Evolutionary conservation across 768 basidiomycete genomes (phyloP).

Genomic region (Phaffia australis): DNA sequence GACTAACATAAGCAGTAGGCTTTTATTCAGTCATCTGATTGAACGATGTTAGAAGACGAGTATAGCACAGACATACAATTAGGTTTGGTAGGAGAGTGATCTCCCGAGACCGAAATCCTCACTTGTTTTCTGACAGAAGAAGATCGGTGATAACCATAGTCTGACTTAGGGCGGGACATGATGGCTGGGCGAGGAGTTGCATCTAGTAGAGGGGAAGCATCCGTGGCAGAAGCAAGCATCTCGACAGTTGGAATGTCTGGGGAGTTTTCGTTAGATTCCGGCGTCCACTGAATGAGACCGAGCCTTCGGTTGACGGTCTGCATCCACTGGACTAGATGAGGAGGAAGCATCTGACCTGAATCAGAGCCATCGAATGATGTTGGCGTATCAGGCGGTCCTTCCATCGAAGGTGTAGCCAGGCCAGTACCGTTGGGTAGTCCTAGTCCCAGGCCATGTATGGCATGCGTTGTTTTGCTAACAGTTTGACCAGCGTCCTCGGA

Average conservation of each 20-base stretch:
- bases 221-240: background rate
- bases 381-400: no score
- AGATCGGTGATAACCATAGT: background rate
- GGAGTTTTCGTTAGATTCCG: no score
- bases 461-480: background rate
- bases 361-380: no score
- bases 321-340: no score
- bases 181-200: background rate
- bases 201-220: background rate
- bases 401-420: no score
- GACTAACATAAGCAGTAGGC: conserved; percentile 3
- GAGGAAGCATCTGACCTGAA: no score
- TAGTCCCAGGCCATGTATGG: background rate
- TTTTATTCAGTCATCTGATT: background rate
- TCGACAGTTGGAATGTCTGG: background rate
- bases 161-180: background rate
- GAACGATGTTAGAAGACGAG: background rate
- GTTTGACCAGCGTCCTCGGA: no score
- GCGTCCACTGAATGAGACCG: no score
- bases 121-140: background rate
- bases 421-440: background rate
- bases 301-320: no score
- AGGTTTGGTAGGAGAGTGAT: background rate
- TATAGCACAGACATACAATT: background rate
- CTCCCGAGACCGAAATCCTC: conserved; percentile 1